phyloP scores from a whole-genome alignment of 192 early-diverging fungal genomes.

The Coemansia sp. region DNA sequence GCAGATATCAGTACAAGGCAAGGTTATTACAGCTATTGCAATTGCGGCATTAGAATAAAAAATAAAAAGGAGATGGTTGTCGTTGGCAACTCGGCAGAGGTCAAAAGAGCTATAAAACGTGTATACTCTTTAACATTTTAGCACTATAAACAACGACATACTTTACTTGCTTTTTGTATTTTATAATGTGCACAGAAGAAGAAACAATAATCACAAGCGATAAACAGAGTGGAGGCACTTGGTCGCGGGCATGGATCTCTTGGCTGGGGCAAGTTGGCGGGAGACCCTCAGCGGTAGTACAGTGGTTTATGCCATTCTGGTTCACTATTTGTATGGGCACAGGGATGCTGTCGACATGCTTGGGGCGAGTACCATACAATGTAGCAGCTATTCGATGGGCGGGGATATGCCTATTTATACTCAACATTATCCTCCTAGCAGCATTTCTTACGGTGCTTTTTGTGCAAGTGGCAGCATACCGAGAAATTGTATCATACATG shows the following conservation, averaged over 20 bases:
- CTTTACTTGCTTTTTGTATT: not conserved
- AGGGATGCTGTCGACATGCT: conserved; percentile 45
- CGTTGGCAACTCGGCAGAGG: not conserved
- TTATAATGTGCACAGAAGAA: not conserved
- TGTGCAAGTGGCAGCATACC: conserved; percentile 27
- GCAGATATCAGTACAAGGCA: not conserved
- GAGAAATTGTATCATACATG: conserved; percentile 36
- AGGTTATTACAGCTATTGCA: not conserved
- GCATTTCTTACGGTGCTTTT: conserved; percentile 23
- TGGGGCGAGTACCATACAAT: conserved; percentile 38
- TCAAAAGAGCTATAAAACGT: not conserved
- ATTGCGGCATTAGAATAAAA: not conserved
- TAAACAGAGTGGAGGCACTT: not conserved
- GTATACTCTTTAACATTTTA: not conserved
- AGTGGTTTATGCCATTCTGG: conserved; percentile 58
- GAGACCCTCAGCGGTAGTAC: conserved; percentile 6
- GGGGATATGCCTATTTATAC: conserved; percentile 28
- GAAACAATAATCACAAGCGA: not conserved
- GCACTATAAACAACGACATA: not conserved
- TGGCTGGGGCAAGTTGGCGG: conserved; percentile 1
- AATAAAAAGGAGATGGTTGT: not conserved
- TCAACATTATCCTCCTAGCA: conserved; percentile 32
- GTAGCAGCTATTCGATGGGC: conserved; percentile 15
- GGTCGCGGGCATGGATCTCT: not conserved
- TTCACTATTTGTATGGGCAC: conserved; percentile 58